These are phyloP conservation scores for Coemansia sp. DNA, from an alignment of 192 early-diverging fungal species.

Conservation along the genomic window DNA sequence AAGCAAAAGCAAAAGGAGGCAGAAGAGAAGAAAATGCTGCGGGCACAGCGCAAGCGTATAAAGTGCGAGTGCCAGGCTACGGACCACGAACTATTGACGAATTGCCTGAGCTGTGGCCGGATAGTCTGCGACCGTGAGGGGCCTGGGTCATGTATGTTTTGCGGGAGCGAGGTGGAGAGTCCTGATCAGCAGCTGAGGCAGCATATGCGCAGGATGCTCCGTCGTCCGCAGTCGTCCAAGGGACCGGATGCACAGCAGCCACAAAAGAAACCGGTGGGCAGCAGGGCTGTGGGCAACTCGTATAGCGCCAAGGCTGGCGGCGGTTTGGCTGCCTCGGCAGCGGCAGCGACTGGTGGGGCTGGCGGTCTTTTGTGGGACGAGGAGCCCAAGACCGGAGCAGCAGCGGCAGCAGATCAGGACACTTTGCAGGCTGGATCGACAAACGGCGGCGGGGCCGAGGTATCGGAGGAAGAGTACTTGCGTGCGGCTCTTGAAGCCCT, in stretches of 20 bases:
- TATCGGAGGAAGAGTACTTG: constrained; percentile 37
- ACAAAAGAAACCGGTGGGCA: neutral
- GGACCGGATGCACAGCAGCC: neutral
- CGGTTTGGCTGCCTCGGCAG: constrained; percentile 9
- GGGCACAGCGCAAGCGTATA: constrained; percentile 26
- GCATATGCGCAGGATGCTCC: constrained; percentile 32
- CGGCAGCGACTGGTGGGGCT: neutral
- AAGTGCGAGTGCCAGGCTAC: constrained; percentile 51
- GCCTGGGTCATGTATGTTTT: constrained; percentile 52
- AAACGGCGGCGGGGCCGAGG: constrained; percentile 6
- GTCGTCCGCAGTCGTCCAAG: constrained; percentile 3
- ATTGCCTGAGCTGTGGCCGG: constrained; percentile 54
- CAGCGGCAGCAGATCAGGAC: neutral
- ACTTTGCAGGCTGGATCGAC: neutral
- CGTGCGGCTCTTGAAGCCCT: constrained; percentile 29
- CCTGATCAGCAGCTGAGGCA: constrained; percentile 45
- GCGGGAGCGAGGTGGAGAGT: constrained; percentile 38
- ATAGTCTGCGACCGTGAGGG: constrained; percentile 53
- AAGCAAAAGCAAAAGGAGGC: constrained; percentile 21
- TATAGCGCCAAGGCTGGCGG: constrained; percentile 36
- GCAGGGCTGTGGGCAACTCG: constrained; percentile 2
- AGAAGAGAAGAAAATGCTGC: constrained; percentile 11
- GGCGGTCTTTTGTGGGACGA: constrained; percentile 18
- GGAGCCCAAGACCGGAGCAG: neutral
- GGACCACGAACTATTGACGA: constrained; percentile 43